Conservation (phyloP, 2,329 filamentous ascomycete species). For the Rugonectria rugulosa region DNA sequence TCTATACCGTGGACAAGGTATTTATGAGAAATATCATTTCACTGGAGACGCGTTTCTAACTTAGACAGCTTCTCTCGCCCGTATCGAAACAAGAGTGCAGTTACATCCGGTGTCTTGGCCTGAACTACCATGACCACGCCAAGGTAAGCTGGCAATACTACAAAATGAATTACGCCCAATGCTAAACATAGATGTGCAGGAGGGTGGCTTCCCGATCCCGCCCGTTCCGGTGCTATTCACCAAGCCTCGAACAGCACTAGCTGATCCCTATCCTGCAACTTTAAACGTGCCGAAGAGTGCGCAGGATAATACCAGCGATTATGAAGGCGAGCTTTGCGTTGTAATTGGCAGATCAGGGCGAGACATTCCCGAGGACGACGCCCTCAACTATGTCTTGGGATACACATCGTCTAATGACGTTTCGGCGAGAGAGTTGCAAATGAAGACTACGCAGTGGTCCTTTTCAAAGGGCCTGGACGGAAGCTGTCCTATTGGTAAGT, state of each 20-base stretch:
- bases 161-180: neutral
- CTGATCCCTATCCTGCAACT: neutral
- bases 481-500: constrained; percentile 11
- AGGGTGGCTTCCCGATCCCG: constrained; percentile 3
- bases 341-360: constrained; percentile 10
- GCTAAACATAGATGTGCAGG: neutral
- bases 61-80: constrained; percentile 1
- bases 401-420: constrained; percentile 15
- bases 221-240: constrained; percentile 7
- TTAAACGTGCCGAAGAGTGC: constrained; percentile 8
- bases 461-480: constrained; percentile 11
- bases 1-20: constrained; percentile 5
- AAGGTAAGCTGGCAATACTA: neutral
- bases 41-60: neutral
- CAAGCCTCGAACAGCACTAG: constrained; percentile 6
- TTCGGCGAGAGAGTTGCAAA: constrained; percentile 7
- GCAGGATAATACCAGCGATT: constrained; percentile 12
- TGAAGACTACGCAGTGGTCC: constrained; percentile 7
- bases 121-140: constrained; percentile 13
- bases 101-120: constrained; percentile 12
- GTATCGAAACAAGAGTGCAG: neutral
- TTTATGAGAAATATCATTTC: neutral
- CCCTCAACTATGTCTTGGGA: constrained; percentile 7
- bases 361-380: constrained; percentile 8
- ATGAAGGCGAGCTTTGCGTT: constrained; percentile 5